Conservation (phyloP, 257 asterid species). For the Solanum appendiculatum region DNA sequence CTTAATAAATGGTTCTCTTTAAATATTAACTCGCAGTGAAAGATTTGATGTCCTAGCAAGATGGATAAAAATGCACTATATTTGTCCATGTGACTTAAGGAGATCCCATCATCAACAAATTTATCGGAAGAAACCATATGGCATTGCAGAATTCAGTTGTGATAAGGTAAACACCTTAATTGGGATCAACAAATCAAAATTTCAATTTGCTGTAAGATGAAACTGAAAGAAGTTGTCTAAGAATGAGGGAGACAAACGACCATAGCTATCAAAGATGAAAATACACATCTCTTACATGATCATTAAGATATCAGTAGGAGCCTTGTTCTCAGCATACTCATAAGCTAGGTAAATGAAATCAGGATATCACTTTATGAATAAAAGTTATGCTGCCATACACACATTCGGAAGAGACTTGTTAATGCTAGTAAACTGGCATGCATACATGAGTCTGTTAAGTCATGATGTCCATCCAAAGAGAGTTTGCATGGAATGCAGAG, state of each 20-base stretch:
- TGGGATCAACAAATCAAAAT: not conserved
- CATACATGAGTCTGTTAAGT: not conserved
- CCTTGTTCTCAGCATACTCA: not conserved
- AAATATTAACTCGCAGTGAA: not conserved
- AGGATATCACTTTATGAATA: not conserved
- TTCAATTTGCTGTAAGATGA: not conserved
- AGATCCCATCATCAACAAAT: not conserved
- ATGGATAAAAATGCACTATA: not conserved
- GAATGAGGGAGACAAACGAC: not conserved
- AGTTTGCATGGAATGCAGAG: not conserved
- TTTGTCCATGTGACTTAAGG: not conserved
- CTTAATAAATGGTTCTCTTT: not conserved
- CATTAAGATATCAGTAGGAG: not conserved
- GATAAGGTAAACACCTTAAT: not conserved
- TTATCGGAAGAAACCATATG: not conserved
- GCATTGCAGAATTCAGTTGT: not conserved
- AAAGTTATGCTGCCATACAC: not conserved
- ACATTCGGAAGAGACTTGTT: not conserved
- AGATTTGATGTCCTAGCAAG: not conserved
- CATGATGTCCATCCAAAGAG: not conserved
- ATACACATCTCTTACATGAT: not conserved
- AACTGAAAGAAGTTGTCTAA: not conserved
- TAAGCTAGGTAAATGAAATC: not conserved
- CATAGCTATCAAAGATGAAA: not conserved
- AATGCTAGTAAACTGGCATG: not conserved